Evolutionary conservation across 2,329 filamentous ascomycete genomes (phyloP), one percentile per base, ranked within the genome.

Genomic region (Aspergillus aculeatus): DNA sequence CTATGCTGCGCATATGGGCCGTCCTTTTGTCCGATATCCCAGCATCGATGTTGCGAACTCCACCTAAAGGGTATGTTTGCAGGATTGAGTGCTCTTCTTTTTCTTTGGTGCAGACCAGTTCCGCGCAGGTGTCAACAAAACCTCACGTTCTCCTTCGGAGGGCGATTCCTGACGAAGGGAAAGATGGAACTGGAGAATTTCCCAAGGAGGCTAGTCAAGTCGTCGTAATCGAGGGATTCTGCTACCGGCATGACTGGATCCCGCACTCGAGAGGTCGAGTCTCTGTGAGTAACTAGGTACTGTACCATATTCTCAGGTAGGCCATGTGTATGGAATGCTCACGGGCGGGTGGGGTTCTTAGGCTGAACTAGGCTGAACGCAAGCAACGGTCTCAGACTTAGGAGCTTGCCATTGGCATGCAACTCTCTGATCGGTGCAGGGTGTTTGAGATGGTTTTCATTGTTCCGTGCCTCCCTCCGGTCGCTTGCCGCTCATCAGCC

Each of bases 371-470:
- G 32, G 32, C 32, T 7, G 16, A 44, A 16, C 49, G 58, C 63
- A 67, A 63, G 62, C 63, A 66, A 66, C 60, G 56, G 57, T 63
- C 58, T 58, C 48, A 57, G 49, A 41, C 26, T 48, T 19, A 16
- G 23, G 23, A 38, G 21, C 23, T 41, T 61, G 38, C 56, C 23
- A 65, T 66, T 68, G 64, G 59, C 51, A 66, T 57, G 57, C 47
- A 26, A 32, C 51, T 47, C 53, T 62, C 53, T 66, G 67, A 69
- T 68, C 60, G 66, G 64, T 67, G 66, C 62, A 69, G 67, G 65
- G 62, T 70, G 66, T 44, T 68, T 61, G 52, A 61, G 62, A 58
- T 62, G 59, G 55, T 58, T 50, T 60, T 52, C 63, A 58, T 60
- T 60, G 53, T 66, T 60, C 65, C 62, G 56, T 61, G 56, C 7